phyloP scores from a whole-genome alignment of 768 basidiomycete genomes.

The Coprinopsis cinerea region DNA sequence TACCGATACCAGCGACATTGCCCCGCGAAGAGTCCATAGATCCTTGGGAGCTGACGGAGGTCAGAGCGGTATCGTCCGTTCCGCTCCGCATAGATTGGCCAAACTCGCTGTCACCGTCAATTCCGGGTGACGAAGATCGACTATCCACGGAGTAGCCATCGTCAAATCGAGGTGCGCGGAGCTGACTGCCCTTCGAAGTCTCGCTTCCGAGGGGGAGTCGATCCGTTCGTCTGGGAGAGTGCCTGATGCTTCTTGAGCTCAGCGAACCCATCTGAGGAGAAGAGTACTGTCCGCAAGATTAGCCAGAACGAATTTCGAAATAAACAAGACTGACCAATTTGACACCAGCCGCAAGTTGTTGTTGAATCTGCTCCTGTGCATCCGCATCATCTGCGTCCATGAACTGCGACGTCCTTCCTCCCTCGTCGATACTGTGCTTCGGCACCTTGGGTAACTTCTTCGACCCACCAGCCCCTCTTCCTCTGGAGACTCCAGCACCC shows the following conservation, averaged over 20 bases:
- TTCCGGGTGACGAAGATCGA: conserved; percentile 37
- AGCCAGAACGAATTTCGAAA: conserved; percentile 7
- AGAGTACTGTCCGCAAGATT: conserved; percentile 41
- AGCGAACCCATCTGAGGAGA: conserved; percentile 53
- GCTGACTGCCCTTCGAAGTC: conserved; percentile 34
- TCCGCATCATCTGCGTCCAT: conserved; percentile 85
- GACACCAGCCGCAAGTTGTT: conserved; percentile 71
- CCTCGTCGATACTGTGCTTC: conserved; percentile 34
- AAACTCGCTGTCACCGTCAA: conserved; percentile 54
- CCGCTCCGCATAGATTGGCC: conserved; percentile 41
- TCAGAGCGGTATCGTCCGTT: conserved; percentile 51
- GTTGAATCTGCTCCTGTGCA: conserved; percentile 83
- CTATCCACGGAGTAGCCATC: conserved; percentile 34
- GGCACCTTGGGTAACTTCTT: conserved; percentile 24
- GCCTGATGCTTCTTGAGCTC: conserved; percentile 63
- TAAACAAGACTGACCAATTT: conserved; percentile 47
- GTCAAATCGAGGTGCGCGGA: conserved; percentile 38
- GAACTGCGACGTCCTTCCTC: conserved; percentile 70
- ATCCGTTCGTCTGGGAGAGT: conserved; percentile 57
- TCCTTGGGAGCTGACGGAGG: conserved; percentile 46
- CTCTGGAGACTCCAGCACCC: conserved; percentile 35
- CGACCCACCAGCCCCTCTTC: conserved; percentile 21
- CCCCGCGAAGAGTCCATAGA: no score
- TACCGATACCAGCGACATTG: no score
- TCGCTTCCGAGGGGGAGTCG: conserved; percentile 37